Evolutionary conservation across 208 protist species (phyloP).

Genomic region (Leptomonas pyrrhocoris): DNA sequence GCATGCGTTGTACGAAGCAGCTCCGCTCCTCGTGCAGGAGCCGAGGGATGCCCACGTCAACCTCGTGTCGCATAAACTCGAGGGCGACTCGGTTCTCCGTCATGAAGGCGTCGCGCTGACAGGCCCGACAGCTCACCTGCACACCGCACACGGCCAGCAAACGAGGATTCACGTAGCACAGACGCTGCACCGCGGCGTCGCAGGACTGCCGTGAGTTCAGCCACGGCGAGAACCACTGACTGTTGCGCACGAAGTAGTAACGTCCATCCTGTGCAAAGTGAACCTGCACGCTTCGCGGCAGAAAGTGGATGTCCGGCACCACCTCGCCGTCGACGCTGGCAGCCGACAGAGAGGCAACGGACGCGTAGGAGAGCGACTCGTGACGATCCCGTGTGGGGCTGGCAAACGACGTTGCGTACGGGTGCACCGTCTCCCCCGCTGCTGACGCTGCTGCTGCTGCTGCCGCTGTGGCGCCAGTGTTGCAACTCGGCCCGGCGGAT

Average conservation of each 20-base stretch:
- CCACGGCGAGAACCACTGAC: conserved; percentile 48
- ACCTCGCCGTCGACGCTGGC: conserved; percentile 22
- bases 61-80: conserved; percentile 48
- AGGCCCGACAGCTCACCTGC: conserved; percentile 48
- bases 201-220: conserved; percentile 30
- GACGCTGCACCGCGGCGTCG: conserved; percentile 28
- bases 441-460: too few relatives aligned
- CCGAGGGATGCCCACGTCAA: conserved; percentile 35
- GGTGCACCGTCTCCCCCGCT: too few relatives aligned
- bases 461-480: too few relatives aligned
- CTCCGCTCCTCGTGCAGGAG: conserved; percentile 36
- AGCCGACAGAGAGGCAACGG: conserved; percentile 10
- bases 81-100: conserved; percentile 38
- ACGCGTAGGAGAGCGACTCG: neutral
- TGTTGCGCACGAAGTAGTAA: conserved; percentile 55
- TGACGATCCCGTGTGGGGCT: too few relatives aligned
- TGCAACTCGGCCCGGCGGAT: too few relatives aligned
- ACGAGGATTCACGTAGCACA: conserved; percentile 40
- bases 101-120: conserved; percentile 37
- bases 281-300: conserved; percentile 37
- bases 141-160: conserved; percentile 35
- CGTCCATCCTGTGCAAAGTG: conserved; percentile 53
- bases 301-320: conserved; percentile 28
- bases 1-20: conserved; percentile 14
- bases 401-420: too few relatives aligned